Evolutionary conservation across 2,329 filamentous ascomycete species (phyloP), one percentile per base, ranked within the genome.

Genomic region (Fusarium penzigii): DNA sequence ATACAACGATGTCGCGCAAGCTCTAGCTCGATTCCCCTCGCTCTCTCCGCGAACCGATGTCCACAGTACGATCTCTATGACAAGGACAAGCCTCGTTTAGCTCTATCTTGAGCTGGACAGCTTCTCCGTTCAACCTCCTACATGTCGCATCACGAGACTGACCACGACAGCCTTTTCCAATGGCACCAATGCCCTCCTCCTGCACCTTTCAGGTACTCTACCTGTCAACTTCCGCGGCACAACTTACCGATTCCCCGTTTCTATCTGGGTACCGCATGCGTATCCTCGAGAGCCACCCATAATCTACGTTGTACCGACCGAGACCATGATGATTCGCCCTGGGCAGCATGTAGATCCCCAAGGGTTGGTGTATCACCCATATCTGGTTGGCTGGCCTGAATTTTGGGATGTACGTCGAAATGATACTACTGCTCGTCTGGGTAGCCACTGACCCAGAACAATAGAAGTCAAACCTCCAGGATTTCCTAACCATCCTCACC

Each of bases 331-430:
- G 59, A 87, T 99, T 40, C 83, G 93, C 17, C 91, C 92, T 1
- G 94, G 94, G 1, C 94, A 99, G 68, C 92, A 99, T 76, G 92
- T 99, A 54, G 92, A 94, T 66, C 86, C 90, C 6, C 93, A 97
- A 66, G 94, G 94, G 25, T 87, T 90, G 69, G 84, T 97, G 58
- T 99, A 97, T 70, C 94, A 99, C 70, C 94, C 94, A 38, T 99
- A 97, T 70, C 77, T 99, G 43, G 90, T 91, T 32, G 87, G 91
- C 56, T 99, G 94, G 94, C 77, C 81, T 32, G 86, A 90, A 60
- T 93, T 89, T 63, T 94, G 90, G 89, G 90, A 96, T 83, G 90
- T 95, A 72, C 76, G 89, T 55, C 39, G 4, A 6, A 13, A 17
- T n/a, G 6, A 6, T 5, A 25, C 7, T 29, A 43, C 25, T 25